phyloP scores from a whole-genome alignment of 371 early-diverging fungal species.

The Mucor saturninus region DNA sequence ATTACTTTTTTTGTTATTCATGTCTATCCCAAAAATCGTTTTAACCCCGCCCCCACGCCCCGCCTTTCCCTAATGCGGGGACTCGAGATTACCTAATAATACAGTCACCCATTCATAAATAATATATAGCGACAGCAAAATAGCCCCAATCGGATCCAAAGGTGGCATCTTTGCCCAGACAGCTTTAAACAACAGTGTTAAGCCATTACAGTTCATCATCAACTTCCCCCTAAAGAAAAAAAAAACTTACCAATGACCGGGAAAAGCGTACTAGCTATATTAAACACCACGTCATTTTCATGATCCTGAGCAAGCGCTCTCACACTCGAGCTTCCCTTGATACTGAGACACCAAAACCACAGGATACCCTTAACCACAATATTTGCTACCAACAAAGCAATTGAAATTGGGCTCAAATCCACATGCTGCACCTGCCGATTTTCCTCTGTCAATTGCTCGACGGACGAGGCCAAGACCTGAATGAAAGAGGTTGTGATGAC shows the following conservation, averaged over 20 bases:
- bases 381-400: slow-evolving; percentile 47
- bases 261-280: slow-evolving; percentile 57
- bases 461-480: slow-evolving; percentile 59
- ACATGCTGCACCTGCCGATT: slow-evolving; percentile 37
- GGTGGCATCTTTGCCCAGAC: slow-evolving; percentile 26
- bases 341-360: slow-evolving; percentile 63
- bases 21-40: too few relatives aligned
- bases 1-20: neutral
- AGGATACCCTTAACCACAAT: slow-evolving; percentile 54
- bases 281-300: slow-evolving; percentile 68
- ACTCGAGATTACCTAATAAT: slow-evolving; percentile 27
- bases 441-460: slow-evolving; percentile 43
- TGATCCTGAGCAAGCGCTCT: slow-evolving; percentile 67
- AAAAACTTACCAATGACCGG: slow-evolving; percentile 52
- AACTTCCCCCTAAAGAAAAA: too few relatives aligned
- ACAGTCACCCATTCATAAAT: slow-evolving; percentile 65
- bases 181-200: neutral
- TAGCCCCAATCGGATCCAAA: slow-evolving; percentile 67
- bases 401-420: slow-evolving; percentile 46
- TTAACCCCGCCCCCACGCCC: too few relatives aligned
- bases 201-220: neutral
- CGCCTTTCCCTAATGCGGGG: too few relatives aligned
- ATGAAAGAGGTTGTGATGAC: slow-evolving; percentile 66
- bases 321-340: slow-evolving; percentile 65
- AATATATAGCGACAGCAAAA: slow-evolving; percentile 61